Evolutionary conservation across 1,284 basidiomycete genomes (phyloP), one percentile per base, ranked within the genome.

Genomic region (Leccinum huronense): DNA sequence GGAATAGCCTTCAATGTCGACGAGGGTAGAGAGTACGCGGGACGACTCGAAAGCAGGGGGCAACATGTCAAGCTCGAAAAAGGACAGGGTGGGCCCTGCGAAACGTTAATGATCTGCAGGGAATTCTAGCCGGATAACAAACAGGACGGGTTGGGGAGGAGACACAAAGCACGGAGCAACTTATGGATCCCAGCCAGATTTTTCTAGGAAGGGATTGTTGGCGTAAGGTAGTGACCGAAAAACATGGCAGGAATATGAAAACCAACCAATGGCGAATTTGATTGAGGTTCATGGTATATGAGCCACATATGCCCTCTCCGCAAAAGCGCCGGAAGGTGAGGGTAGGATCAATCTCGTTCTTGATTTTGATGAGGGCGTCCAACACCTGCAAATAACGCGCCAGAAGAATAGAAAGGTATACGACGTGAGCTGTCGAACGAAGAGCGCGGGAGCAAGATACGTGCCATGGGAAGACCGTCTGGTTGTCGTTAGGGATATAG

Each of bases 291-390:
- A 99, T 98, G 66, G 97, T 96, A 77, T 97, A 99, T 16, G 93
- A 96, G 56, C 97, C 97, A 75, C 97, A 98, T 73, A 98, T 99
- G 67, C 97, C 97, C 83, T 98, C 97, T 70, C 97, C 84, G 85
- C 97, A 99, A 36, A 94, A 97, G 63, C 96, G 88, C 64, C 96
- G 90, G 85, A 98, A 98, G 16, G 96, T 98, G 56, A 99, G 84
- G 2, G 96, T 97, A 8, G 97, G 92, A 81, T 98, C 97, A 33
- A 96, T 76, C 79, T 98, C 96, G 79, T 98, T 98, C 87, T 99
- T 99, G 78, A 99, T 98, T 82, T 99, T 98, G 82, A 98, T 97
- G 72, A 97, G 86, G 2, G 92, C 93, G 72, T 97, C 95, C 57
- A 97, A 87, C 60, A 96, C 82, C 91, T 89, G 66, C 30, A 58